phyloP scores from a whole-genome alignment of 495 filamentous ascomycete species.

The Aspergillus cavernicola region DNA sequence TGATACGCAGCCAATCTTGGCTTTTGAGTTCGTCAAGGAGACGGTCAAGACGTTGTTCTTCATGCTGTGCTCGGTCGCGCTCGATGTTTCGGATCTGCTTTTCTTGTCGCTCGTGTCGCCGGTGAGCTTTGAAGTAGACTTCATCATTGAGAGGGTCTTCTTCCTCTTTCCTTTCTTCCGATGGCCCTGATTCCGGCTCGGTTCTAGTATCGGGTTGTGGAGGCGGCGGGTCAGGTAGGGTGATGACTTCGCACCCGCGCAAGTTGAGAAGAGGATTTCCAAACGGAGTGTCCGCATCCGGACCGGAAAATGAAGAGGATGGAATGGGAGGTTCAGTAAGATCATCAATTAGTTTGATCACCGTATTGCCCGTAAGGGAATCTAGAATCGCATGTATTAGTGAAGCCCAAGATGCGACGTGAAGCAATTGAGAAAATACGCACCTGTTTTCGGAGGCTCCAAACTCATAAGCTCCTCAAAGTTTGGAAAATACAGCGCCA shows the following conservation, averaged over 20 bases:
- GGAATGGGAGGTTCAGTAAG: slow-evolving; percentile 28
- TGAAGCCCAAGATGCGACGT: not conserved
- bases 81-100: slow-evolving; percentile 92
- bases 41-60: slow-evolving; percentile 81
- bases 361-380: slow-evolving; percentile 42
- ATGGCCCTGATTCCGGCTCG: not conserved
- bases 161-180: slow-evolving; percentile 46
- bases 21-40: slow-evolving; percentile 82
- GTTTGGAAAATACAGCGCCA: slow-evolving; percentile 82
- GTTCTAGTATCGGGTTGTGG: not conserved
- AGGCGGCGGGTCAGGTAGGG: slow-evolving; percentile 18
- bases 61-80: slow-evolving; percentile 85
- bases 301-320: slow-evolving; percentile 9
- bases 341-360: slow-evolving; percentile 44
- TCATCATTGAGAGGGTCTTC: slow-evolving; percentile 67
- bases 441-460: slow-evolving; percentile 72
- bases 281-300: slow-evolving; percentile 28
- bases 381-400: slow-evolving; percentile 23
- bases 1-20: slow-evolving; percentile 88
- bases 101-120: slow-evolving; percentile 79
- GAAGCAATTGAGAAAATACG: slow-evolving; percentile 21
- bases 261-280: slow-evolving; percentile 41
- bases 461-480: slow-evolving; percentile 89
- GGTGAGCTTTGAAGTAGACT: slow-evolving; percentile 65
- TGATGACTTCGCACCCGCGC: slow-evolving; percentile 31